Evolutionary conservation across 129 eudicot species (phyloP).

Genomic region (Arctium lappa): DNA sequence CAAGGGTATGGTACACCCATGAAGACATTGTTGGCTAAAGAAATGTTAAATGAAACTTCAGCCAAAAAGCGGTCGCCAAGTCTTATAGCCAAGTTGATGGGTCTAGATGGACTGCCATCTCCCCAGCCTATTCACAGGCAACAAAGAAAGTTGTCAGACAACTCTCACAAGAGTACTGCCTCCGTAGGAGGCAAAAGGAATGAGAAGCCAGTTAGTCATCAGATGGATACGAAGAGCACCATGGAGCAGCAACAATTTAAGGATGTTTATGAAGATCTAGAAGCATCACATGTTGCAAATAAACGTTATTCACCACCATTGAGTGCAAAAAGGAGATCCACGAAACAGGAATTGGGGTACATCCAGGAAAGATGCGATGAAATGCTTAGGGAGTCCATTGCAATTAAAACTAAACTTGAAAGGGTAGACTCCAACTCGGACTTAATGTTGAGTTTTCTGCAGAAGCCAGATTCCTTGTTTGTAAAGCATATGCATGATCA

Average conservation of each 20-base stretch:
- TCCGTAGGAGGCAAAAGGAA: slow-evolving; percentile 19
- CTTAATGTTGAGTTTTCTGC: slow-evolving; percentile 54
- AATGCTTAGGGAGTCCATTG: slow-evolving; percentile 45
- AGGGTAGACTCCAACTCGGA: slow-evolving; percentile 54
- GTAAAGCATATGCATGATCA: slow-evolving; percentile 44
- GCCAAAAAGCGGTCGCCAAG: slow-evolving; percentile 56
- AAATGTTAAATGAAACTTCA: slow-evolving; percentile 62
- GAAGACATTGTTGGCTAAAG: slow-evolving; percentile 79
- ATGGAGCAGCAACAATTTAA: slow-evolving; percentile 54
- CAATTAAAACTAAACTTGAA: slow-evolving; percentile 45
- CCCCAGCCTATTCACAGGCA: slow-evolving; percentile 50
- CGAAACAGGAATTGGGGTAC: slow-evolving; percentile 51
- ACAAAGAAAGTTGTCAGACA: slow-evolving; percentile 39
- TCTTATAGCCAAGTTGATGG: slow-evolving; percentile 80
- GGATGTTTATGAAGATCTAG: slow-evolving; percentile 82
- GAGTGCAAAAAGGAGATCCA: slow-evolving; percentile 29
- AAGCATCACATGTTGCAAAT: slow-evolving; percentile 50
- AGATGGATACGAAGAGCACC: slow-evolving; percentile 34
- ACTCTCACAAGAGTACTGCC: slow-evolving; percentile 26
- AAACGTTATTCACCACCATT: slow-evolving; percentile 34
- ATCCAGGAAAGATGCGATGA: slow-evolving; percentile 53
- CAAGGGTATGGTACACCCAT: slow-evolving; percentile 51
- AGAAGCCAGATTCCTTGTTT: slow-evolving; percentile 52
- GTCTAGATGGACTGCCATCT: slow-evolving; percentile 74
- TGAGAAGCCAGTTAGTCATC: slow-evolving; percentile 23